phyloP scores from a whole-genome alignment of 257 asterid species.

The Fraxinus americana region DNA sequence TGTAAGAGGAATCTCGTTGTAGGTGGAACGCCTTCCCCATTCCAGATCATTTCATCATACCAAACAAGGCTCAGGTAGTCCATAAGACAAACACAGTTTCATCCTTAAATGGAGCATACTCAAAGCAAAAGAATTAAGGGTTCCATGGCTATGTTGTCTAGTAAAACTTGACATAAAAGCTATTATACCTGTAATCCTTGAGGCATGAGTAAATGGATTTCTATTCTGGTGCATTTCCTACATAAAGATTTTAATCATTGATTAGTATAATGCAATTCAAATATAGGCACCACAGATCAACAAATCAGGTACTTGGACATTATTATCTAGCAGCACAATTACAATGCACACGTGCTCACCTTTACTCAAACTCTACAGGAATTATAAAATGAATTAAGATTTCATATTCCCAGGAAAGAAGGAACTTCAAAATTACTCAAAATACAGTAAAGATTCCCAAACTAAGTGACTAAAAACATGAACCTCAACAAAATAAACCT shows the following conservation, averaged over 20 bases:
- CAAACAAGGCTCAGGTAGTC: background rate
- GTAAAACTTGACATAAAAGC: slow-evolving; percentile 13
- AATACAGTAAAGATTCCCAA: background rate
- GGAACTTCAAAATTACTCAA: background rate
- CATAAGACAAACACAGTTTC: background rate
- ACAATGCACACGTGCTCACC: background rate
- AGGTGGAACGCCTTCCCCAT: background rate
- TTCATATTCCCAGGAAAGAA: too few species aligned
- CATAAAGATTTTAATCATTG: slow-evolving; percentile 23
- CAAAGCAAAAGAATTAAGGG: background rate
- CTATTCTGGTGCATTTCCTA: slow-evolving; percentile 95
- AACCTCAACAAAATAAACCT: too few species aligned
- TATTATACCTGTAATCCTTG: slow-evolving; percentile 85
- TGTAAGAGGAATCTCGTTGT: background rate
- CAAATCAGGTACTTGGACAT: background rate
- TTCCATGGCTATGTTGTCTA: background rate
- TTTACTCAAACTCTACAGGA: background rate
- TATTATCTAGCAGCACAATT: background rate
- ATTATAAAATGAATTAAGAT: too few species aligned
- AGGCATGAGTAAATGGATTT: slow-evolving; percentile 80
- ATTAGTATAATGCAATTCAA: slow-evolving; percentile 13
- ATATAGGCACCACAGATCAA: background rate
- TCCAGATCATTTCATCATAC: background rate
- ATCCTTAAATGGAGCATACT: background rate
- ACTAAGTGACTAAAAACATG: background rate